A percentile compares a stretch with the other conserved stretches of the same genome.
phyloP scores from a whole-genome alignment of 805 yeast genomes.

The Teunomyces kruisii region DNA sequence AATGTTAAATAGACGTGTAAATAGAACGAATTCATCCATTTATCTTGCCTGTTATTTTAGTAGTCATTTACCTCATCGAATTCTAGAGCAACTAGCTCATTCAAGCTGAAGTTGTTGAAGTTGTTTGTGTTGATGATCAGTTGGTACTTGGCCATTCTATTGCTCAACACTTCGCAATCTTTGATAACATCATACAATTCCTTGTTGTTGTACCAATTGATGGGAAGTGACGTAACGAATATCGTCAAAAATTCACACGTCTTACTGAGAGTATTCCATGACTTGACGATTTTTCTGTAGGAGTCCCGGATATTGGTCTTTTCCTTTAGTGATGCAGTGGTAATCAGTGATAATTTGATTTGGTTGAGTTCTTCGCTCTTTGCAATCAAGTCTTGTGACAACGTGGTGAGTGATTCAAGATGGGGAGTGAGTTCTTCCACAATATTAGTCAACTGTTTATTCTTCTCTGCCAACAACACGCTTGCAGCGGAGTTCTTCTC shows the following conservation, averaged over 20 bases:
- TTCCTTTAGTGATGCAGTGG: not conserved
- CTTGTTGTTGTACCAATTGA: slow-evolving; percentile 37
- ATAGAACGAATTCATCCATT: not conserved
- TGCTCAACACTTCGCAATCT: slow-evolving; percentile 25
- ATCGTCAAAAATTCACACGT: slow-evolving; percentile 31
- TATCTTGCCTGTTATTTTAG: not conserved
- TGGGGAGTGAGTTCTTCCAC: not conserved
- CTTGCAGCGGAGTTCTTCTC: not conserved
- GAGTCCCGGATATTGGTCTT: not conserved
- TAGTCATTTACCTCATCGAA: slow-evolving; percentile 15
- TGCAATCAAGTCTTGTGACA: not conserved
- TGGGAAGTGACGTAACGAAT: slow-evolving; percentile 32
- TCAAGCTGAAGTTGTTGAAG: slow-evolving; percentile 12
- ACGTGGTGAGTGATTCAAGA: not conserved
- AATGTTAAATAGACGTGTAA: slow-evolving; percentile 7
- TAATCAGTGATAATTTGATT: slow-evolving; percentile 1
- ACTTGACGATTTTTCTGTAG: slow-evolving; percentile 12
- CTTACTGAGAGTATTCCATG: slow-evolving; percentile 19
- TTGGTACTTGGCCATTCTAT: slow-evolving; percentile 18
- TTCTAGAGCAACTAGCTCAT: slow-evolving; percentile 24
- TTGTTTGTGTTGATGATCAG: slow-evolving; percentile 16
- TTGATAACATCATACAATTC: slow-evolving; percentile 24
- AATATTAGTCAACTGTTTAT: not conserved
- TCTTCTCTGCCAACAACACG: not conserved
- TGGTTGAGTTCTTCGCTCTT: slow-evolving; percentile 5